A percentile compares a stretch with the other conserved stretches of the same genome.
phyloP scores from a whole-genome alignment of 768 basidiomycete species.

The Leccinum uliginosum region DNA sequence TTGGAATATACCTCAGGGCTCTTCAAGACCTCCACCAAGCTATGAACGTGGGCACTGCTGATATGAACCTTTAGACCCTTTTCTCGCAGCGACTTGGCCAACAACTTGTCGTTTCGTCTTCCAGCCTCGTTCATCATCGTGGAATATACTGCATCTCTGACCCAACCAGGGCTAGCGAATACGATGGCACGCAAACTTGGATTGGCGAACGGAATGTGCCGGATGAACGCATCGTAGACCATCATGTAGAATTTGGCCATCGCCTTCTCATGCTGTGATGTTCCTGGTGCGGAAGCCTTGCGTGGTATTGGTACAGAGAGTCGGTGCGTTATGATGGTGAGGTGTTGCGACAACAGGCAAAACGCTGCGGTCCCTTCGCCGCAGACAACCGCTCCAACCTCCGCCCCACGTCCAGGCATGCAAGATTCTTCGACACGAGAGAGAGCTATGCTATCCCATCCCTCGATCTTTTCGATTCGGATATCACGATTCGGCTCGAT shows the following conservation, averaged over 20 bases:
- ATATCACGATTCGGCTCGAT: constrained; percentile 89
- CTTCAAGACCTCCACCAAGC: constrained; percentile 88
- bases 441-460: constrained; percentile 90
- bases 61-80: constrained; percentile 91
- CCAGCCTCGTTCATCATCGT: constrained; percentile 80
- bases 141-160: constrained; percentile 82
- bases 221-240: constrained; percentile 79
- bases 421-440: constrained; percentile 84
- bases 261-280: constrained; percentile 91
- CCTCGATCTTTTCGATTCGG: constrained; percentile 78
- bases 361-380: constrained; percentile 95
- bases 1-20: constrained; percentile 74
- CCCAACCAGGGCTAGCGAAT: constrained; percentile 96
- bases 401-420: constrained; percentile 90
- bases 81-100: constrained; percentile 71
- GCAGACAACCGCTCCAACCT: constrained; percentile 92
- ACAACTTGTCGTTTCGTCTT: constrained; percentile 72
- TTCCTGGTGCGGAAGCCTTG: constrained; percentile 78
- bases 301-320: constrained; percentile 87
- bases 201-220: constrained; percentile 84
- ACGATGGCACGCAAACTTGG: constrained; percentile 81
- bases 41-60: constrained; percentile 92
- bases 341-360: constrained; percentile 93
- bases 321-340: constrained; percentile 90
- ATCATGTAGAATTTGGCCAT: constrained; percentile 78